phyloP scores from a whole-genome alignment of 192 early-diverging fungal genomes.

The Phlyctochytrium arcticum region DNA sequence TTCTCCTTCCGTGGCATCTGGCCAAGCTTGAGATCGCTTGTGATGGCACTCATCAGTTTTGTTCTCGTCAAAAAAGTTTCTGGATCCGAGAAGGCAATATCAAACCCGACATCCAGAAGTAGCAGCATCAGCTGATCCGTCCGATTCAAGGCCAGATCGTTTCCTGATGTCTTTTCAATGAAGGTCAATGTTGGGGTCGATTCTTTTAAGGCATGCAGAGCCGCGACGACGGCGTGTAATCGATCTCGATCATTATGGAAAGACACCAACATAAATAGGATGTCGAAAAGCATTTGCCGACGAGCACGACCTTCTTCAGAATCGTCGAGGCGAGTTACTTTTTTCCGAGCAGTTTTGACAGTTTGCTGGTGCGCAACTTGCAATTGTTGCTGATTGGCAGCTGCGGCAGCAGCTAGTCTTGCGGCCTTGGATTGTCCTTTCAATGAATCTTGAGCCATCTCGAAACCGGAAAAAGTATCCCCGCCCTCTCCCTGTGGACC shows the following conservation, averaged over 20 bases:
- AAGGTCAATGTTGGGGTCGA: not conserved
- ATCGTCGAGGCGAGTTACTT: constrained; percentile 2
- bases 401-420: no score
- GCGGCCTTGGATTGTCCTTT: no score
- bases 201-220: constrained; percentile 3
- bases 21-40: constrained; percentile 21
- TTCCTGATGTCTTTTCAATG: constrained; percentile 5
- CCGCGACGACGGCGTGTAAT: constrained; percentile 21
- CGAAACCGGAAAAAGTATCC: not conserved
- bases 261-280: constrained; percentile 12
- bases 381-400: no score
- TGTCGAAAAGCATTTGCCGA: constrained; percentile 21
- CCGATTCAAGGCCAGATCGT: constrained; percentile 7
- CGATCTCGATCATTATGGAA: constrained; percentile 16
- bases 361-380: not conserved
- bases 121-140: constrained; percentile 9
- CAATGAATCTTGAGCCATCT: no score
- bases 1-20: constrained; percentile 17
- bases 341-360: not conserved
- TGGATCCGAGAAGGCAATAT: constrained; percentile 16
- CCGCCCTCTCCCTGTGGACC: not conserved
- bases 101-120: constrained; percentile 37
- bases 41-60: not conserved
- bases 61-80: constrained; percentile 17
- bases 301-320: constrained; percentile 9